Percentiles rank a stretch among this genome's conserved stretches.
Evolutionary conservation across 1,284 basidiomycete genomes (phyloP).

Genomic region (Testicularia cyperi): DNA sequence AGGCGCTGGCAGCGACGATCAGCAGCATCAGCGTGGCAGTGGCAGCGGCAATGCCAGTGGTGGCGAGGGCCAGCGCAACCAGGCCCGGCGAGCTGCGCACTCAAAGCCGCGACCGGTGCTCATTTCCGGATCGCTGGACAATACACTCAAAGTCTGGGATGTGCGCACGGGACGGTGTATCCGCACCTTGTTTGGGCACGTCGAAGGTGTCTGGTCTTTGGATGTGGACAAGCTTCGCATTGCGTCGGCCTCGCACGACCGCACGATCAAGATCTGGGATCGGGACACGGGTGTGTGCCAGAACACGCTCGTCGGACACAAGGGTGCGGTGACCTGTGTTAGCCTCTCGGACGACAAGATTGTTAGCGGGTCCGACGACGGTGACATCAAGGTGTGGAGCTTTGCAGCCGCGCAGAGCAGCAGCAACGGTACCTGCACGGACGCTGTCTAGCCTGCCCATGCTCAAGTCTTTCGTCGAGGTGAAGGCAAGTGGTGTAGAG

Average conservation of each 20-base stretch:
- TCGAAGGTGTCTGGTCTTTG: constrained; percentile 92
- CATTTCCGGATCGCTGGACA: constrained; percentile 88
- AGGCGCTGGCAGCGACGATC: constrained; percentile 9
- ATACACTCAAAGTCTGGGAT: constrained; percentile 96
- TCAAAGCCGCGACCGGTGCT: constrained; percentile 66
- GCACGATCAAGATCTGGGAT: constrained; percentile 88
- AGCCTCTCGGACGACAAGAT: constrained; percentile 92
- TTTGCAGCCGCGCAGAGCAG: constrained; percentile 28
- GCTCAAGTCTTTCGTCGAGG: too few relatives aligned
- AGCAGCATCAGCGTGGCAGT: background rate
- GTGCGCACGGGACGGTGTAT: constrained; percentile 79
- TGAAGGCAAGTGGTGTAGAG: too few relatives aligned
- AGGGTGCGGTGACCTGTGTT: constrained; percentile 88
- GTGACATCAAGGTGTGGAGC: constrained; percentile 65
- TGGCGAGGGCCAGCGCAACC: constrained; percentile 4
- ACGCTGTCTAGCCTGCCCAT: background rate
- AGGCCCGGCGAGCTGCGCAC: background rate
- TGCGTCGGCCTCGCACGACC: constrained; percentile 87
- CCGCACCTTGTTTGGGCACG: constrained; percentile 87
- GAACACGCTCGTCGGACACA: constrained; percentile 88
- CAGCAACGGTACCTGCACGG: background rate
- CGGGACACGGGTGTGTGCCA: constrained; percentile 84
- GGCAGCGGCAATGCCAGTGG: background rate
- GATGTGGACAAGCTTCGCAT: constrained; percentile 88
- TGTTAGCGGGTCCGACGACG: constrained; percentile 88